Percentiles rank a stretch among this genome's conserved stretches.
phyloP scores from a whole-genome alignment of 2,329 filamentous ascomycete species.

The Penicillium expansum region DNA sequence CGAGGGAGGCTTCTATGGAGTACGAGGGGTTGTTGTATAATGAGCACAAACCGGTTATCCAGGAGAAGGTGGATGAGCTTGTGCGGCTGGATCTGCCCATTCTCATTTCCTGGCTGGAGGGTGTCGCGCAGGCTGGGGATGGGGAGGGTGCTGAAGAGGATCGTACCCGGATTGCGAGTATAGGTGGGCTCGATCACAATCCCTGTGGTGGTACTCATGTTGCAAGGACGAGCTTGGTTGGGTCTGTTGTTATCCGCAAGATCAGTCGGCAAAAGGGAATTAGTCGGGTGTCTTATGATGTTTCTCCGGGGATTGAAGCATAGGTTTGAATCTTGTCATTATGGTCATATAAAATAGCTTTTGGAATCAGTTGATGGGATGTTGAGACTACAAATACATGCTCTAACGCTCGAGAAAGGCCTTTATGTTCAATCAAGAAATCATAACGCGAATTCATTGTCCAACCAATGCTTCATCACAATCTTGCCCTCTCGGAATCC shows the following conservation, averaged over 20 bases:
- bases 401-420: background rate
- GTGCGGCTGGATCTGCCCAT: constrained; percentile 23
- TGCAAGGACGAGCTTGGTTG: constrained; percentile 20
- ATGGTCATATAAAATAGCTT: background rate
- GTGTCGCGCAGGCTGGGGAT: constrained; percentile 18
- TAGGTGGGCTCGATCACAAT: constrained; percentile 30
- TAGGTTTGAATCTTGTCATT: background rate
- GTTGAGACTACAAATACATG: constrained; percentile 3
- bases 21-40: constrained; percentile 31
- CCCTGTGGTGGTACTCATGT: constrained; percentile 35
- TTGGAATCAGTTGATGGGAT: background rate
- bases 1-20: constrained; percentile 28
- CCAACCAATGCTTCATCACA: constrained; percentile 78
- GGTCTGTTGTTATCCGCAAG: constrained; percentile 28
- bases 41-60: constrained; percentile 30
- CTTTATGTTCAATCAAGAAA: background rate
- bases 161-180: constrained; percentile 27
- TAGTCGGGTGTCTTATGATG: constrained; percentile 31
- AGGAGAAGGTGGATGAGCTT: constrained; percentile 29
- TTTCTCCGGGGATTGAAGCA: constrained; percentile 10
- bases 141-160: constrained; percentile 10
- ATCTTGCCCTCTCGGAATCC: constrained; percentile 73
- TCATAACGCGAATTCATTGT: constrained; percentile 67
- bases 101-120: constrained; percentile 27
- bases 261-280: constrained; percentile 31